Evolutionary conservation across 176 grass and related monocot species (phyloP).

Genomic region (sorghum (Sorghum bicolor)): DNA sequence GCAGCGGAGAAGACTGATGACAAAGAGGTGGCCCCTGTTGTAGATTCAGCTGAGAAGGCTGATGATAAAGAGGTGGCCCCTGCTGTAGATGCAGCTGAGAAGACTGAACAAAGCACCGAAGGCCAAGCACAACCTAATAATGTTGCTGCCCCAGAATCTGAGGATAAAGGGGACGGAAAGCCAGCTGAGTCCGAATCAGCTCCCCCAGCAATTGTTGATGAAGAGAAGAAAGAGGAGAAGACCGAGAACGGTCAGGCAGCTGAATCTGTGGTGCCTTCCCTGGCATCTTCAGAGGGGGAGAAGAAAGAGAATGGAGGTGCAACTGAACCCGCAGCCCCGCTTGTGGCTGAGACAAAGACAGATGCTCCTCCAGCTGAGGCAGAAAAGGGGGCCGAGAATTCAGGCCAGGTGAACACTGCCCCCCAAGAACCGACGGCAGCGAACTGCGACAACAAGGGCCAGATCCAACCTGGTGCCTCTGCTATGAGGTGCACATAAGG

Average conservation of each 20-base stretch:
- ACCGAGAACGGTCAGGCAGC: background rate
- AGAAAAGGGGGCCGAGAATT: background rate
- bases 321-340: background rate
- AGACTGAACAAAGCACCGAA: constrained; percentile 20
- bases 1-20: constrained; percentile 29
- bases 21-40: background rate
- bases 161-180: constrained; percentile 17
- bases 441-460: constrained; percentile 35
- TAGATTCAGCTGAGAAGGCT: background rate
- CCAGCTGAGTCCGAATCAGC: constrained; percentile 24
- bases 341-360: constrained; percentile 22
- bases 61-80: constrained; percentile 22
- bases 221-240: constrained; percentile 22
- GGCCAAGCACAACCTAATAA: background rate
- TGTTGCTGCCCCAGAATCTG: constrained; percentile 1
- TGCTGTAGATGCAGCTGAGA: background rate
- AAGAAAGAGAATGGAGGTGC: constrained; percentile 25
- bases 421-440: background rate
- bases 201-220: background rate
- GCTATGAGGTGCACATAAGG: constrained; percentile 37
- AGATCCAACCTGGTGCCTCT: constrained; percentile 39
- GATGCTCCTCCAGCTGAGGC: constrained; percentile 20
- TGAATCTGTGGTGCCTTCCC: background rate
- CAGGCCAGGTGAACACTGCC: background rate
- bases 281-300: background rate